These are phyloP conservation scores for Marasmius sp. DNA, from an alignment of 1,284 basidiomycete species.

Conservation along the genomic window DNA sequence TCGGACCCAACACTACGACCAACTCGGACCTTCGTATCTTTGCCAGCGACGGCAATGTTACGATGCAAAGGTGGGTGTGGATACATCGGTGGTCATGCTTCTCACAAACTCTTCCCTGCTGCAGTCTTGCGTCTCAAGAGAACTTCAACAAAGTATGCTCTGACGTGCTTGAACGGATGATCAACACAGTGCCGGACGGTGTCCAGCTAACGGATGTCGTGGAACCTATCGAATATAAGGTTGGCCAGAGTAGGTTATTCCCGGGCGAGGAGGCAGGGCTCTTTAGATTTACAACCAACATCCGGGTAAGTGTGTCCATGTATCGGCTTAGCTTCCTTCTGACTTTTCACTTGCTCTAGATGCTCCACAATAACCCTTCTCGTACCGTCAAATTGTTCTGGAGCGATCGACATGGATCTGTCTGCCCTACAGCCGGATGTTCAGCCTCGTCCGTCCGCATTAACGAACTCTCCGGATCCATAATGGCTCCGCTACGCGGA, in stretches of 20 bases:
- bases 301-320: background rate
- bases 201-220: conserved; percentile 19
- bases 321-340: background rate
- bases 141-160: conserved; percentile 15
- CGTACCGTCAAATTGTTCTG: background rate
- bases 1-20: conserved; percentile 6
- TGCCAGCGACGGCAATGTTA: conserved; percentile 11
- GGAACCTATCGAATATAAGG: conserved; percentile 19
- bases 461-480: no score
- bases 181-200: conserved; percentile 23
- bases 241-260: conserved; percentile 5
- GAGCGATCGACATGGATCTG: background rate
- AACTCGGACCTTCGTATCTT: conserved; percentile 12
- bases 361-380: background rate
- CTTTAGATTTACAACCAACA: background rate
- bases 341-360: no score
- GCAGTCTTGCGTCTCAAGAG: background rate
- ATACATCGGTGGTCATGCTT: background rate
- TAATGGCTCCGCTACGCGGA: no score
- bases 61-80: conserved; percentile 6
- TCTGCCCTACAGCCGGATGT: background rate
- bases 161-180: conserved; percentile 20
- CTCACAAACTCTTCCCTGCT: background rate
- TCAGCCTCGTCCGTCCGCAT: no score
- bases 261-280: background rate